Evolutionary conservation across 495 filamentous ascomycete genomes (phyloP).

Genomic region (Halenospora varia): DNA sequence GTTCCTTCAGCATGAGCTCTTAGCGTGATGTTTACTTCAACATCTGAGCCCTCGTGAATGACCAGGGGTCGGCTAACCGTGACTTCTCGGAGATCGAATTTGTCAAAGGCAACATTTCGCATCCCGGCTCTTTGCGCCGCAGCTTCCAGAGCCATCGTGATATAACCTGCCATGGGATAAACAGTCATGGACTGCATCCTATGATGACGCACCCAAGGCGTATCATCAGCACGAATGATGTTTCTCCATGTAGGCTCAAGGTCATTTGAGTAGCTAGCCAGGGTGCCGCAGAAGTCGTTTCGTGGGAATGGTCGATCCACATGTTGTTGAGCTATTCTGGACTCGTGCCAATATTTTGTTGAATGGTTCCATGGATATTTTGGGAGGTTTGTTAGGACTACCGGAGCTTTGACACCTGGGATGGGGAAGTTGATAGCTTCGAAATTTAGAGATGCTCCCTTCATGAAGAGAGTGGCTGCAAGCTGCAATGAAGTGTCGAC

Average conservation of each 20-base stretch:
- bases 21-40: constrained; percentile 15
- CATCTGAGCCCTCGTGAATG: constrained; percentile 10
- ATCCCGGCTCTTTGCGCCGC: constrained; percentile 23
- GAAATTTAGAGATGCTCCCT: too few relatives aligned
- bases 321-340: constrained; percentile 25
- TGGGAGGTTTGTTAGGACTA: constrained; percentile 24
- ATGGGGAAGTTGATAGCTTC: too few relatives aligned
- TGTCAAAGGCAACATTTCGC: background rate
- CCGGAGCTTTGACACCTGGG: background rate
- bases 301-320: constrained; percentile 19
- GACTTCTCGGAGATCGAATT: constrained; percentile 10
- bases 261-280: constrained; percentile 20
- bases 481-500: constrained; percentile 34
- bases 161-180: constrained; percentile 36
- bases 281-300: constrained; percentile 32
- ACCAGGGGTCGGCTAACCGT: constrained; percentile 33
- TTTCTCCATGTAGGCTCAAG: constrained; percentile 35
- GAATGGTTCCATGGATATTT: constrained; percentile 33
- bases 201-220: constrained; percentile 21
- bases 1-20: constrained; percentile 15
- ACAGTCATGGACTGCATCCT: constrained; percentile 11
- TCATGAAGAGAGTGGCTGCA: too few relatives aligned
- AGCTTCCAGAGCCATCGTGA: constrained; percentile 37
- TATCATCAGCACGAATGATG: constrained; percentile 19
- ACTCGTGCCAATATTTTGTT: constrained; percentile 32